A percentile compares a stretch with the other conserved stretches of the same genome.
Evolutionary conservation across 2,329 filamentous ascomycete species (phyloP).

Genomic region (Fusarium brachygibbosum): DNA sequence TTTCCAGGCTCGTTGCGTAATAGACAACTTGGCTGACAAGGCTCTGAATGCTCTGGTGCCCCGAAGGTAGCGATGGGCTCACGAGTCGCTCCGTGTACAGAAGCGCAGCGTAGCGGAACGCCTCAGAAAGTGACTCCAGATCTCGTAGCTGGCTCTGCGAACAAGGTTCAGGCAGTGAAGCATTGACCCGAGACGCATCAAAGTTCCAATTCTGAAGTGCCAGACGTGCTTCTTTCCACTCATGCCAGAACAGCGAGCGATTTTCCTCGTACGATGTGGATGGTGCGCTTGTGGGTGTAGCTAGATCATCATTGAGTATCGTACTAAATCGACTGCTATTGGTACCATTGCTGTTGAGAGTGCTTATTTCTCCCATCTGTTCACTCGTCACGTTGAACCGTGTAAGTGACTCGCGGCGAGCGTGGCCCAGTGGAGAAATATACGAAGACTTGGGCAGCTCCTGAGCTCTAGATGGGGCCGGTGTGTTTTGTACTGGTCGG

Average conservation of each 20-base stretch:
- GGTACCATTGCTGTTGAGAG: slow-evolving; percentile 68
- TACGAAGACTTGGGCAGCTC: slow-evolving; percentile 52
- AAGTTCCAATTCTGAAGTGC: slow-evolving; percentile 87
- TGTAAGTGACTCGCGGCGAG: slow-evolving; percentile 56
- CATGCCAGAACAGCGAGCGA: slow-evolving; percentile 80
- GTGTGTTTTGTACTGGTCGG: slow-evolving; percentile 63
- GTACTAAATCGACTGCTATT: slow-evolving; percentile 74
- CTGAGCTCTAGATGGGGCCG: slow-evolving; percentile 24
- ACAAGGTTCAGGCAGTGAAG: slow-evolving; percentile 64
- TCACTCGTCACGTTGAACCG: slow-evolving; percentile 46
- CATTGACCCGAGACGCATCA: slow-evolving; percentile 65
- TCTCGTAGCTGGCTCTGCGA: slow-evolving; percentile 77
- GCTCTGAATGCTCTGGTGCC: slow-evolving; percentile 83
- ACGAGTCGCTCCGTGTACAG: slow-evolving; percentile 92
- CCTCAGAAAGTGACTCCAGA: slow-evolving; percentile 85
- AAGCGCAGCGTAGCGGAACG: slow-evolving; percentile 89
- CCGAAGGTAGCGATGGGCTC: slow-evolving; percentile 78
- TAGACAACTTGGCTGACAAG: slow-evolving; percentile 85
- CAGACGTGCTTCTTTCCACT: slow-evolving; percentile 85
- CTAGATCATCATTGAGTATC: slow-evolving; percentile 67
- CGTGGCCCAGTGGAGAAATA: slow-evolving; percentile 58
- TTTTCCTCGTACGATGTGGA: slow-evolving; percentile 68
- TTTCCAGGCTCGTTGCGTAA: slow-evolving; percentile 84
- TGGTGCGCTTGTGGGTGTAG: slow-evolving; percentile 58
- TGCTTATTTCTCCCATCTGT: slow-evolving; percentile 49